A percentile compares a stretch with the other conserved stretches of the same genome.
Evolutionary conservation across 805 yeast species (phyloP).

Genomic region (Saccharomycopsis sp.): DNA sequence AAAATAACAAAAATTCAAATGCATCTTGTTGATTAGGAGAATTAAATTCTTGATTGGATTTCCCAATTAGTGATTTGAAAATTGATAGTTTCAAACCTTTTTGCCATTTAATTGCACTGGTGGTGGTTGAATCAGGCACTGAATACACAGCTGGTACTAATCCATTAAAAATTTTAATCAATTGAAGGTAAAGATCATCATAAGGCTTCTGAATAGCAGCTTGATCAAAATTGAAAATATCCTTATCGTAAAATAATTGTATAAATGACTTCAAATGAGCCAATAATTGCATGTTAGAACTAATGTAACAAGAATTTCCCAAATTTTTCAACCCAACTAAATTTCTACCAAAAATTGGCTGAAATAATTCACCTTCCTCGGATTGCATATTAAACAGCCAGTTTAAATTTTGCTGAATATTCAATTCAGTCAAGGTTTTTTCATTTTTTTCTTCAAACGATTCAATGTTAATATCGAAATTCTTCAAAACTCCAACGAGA

Average conservation of each 20-base stretch:
- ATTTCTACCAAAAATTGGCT: constrained; percentile 66
- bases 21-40: constrained; percentile 94
- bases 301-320: constrained; percentile 90
- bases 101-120: constrained; percentile 48
- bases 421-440: constrained; percentile 79
- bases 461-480: constrained; percentile 61
- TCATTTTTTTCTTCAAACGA: constrained; percentile 57
- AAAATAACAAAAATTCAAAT: constrained; percentile 72
- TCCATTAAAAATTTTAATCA: constrained; percentile 76
- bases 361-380: constrained; percentile 55
- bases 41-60: constrained; percentile 72
- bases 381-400: constrained; percentile 88
- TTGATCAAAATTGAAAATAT: constrained; percentile 20
- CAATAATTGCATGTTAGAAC: constrained; percentile 71
- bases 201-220: constrained; percentile 44
- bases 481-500: constrained; percentile 39
- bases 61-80: constrained; percentile 72
- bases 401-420: constrained; percentile 83
- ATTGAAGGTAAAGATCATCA: constrained; percentile 62
- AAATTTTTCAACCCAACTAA: constrained; percentile 81
- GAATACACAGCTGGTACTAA: constrained; percentile 68
- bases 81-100: constrained; percentile 70
- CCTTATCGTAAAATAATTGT: constrained; percentile 32
- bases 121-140: constrained; percentile 37
- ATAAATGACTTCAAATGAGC: constrained; percentile 40